Base-by-base conservation (phyloP, 2,329 filamentous ascomycete species). In the Ophiostoma fasciatum region DNA sequence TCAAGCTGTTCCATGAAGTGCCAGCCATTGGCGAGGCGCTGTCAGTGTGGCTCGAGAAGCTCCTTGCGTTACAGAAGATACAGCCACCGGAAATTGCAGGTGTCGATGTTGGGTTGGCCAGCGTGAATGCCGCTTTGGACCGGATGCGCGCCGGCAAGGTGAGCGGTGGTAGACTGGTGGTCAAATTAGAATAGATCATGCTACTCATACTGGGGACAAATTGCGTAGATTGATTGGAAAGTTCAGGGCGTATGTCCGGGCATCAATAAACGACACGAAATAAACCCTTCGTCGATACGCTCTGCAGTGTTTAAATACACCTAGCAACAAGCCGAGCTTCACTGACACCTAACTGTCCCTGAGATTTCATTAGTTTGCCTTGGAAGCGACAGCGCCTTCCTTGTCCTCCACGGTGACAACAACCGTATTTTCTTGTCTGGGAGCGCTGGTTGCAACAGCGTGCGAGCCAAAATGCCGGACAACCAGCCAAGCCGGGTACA, bases 1-100 rank as follows among this genome's bases (percentile, higher is more conserved):
- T 87, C 42, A 85, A 85, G 53, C 48, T 82, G 4, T 85, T 82
- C 48, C 81, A 87, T 48, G 73, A 78, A 39, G 64, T 75, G 0
- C 67, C 72, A 0, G 61, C 62, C 2, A 60, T 84, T 0, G 81
- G 81, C 0, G 67, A 74, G 42, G 62, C 62, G 0, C 50, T 83
- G 36, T 72, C 73, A 11, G 50, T 58, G 2, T 85, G 80, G 80
- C 56, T 83, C 19, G 79, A 83, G 50, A 57, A 62, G 18, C 53
- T 85, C n/a, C 52, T 85, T 7, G 58, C 64, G 8, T 57, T 62
- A 0, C 60, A 63, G 0, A 49, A 62, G 1, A 47, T 85, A 4
- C 55, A 61, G 5, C 62, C 75, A 5, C 78, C 79, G 0, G 73
- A 79, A 21, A 68, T 82, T n/a, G 64, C 80, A 14, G 68, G 71